phyloP scores from a whole-genome alignment of 495 filamentous ascomycete genomes.

The Xanthoparmelia taractica region DNA sequence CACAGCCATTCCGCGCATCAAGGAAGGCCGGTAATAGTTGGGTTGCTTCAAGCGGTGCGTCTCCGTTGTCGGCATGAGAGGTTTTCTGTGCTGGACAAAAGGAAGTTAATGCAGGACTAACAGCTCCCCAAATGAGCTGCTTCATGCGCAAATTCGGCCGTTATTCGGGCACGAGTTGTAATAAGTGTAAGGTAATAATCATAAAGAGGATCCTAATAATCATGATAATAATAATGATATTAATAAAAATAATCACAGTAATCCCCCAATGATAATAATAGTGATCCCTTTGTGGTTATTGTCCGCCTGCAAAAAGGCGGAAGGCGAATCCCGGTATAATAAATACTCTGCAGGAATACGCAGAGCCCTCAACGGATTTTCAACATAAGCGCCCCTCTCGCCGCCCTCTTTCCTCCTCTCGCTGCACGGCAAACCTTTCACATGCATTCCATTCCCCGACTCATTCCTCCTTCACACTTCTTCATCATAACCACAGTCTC shows the following conservation, averaged over 20 bases:
- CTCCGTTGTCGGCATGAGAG: constrained; percentile 15
- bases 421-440: neutral
- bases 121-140: neutral
- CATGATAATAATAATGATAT: neutral
- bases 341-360: neutral
- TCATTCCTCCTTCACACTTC: neutral
- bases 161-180: neutral
- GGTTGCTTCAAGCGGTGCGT: neutral
- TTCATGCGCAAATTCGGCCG: neutral
- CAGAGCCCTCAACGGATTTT: neutral
- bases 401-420: neutral
- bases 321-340: neutral
- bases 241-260: neutral
- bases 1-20: too few species aligned
- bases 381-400: neutral
- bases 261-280: too few species aligned
- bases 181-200: neutral
- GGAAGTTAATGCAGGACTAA: neutral
- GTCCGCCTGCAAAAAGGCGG: neutral
- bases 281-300: neutral
- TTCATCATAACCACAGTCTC: neutral
- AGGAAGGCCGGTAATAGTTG: neutral
- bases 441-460: neutral
- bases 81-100: neutral
- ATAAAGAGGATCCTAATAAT: neutral